A percentile compares a stretch with the other conserved stretches of the same genome.
These are phyloP conservation scores for Carex littledalei DNA, from an alignment of 176 grass and related monocot species.

Conservation along the genomic window DNA sequence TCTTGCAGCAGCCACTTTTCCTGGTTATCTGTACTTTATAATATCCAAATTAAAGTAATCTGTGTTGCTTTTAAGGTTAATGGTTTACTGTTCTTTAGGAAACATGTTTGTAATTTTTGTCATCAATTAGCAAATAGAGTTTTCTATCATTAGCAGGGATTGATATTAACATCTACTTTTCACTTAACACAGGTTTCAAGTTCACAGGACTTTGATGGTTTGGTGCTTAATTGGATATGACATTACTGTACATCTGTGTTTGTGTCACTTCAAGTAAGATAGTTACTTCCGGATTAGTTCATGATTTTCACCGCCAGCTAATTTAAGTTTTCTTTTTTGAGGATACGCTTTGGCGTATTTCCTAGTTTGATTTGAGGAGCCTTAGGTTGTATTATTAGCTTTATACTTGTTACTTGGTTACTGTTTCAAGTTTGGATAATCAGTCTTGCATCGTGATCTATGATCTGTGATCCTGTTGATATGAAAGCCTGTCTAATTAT, in stretches of 20 bases:
- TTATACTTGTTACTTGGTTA: neutral
- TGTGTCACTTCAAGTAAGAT: slow-evolving; percentile 1
- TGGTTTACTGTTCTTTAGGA: neutral
- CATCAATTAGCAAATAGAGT: neutral
- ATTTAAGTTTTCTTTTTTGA: neutral
- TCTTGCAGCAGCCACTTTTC: neutral
- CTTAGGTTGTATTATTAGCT: neutral
- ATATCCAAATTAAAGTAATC: neutral
- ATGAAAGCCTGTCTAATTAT: neutral
- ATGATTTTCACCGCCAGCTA: neutral
- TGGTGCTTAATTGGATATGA: neutral
- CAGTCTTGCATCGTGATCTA: neutral
- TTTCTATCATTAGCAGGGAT: neutral
- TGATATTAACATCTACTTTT: neutral
- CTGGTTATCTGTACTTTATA: neutral
- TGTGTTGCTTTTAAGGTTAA: neutral
- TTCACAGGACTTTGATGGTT: neutral
- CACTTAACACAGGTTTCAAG: neutral
- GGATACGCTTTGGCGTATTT: neutral
- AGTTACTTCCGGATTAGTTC: neutral
- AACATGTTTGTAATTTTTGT: neutral
- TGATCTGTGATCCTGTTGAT: slow-evolving; percentile 2
- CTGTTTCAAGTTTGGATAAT: neutral
- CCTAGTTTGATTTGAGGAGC: neutral
- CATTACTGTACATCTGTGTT: neutral